Evolutionary conservation across 2,329 filamentous ascomycete species (phyloP).

Genomic region (Ophiocordyceps sinensis): DNA sequence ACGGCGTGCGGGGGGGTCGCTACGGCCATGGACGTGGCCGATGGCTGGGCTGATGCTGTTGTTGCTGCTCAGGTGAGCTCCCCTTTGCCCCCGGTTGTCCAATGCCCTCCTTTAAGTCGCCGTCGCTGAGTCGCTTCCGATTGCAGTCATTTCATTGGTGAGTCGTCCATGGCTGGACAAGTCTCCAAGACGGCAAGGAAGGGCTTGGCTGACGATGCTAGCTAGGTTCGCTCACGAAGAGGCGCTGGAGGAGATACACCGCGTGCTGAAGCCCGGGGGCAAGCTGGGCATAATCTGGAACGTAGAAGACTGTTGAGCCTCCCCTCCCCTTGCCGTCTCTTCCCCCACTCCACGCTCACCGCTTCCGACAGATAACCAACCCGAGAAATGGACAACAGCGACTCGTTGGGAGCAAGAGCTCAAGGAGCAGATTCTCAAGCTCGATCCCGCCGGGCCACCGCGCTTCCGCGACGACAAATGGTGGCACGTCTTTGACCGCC

Average conservation of each 20-base stretch:
- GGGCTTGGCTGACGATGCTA: neutral
- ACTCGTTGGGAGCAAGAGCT: constrained; percentile 48
- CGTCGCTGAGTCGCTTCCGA: neutral
- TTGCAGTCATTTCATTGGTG: constrained; percentile 40
- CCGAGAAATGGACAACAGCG: constrained; percentile 35
- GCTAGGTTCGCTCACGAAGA: constrained; percentile 52
- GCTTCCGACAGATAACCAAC: constrained; percentile 43
- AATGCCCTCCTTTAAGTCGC: neutral
- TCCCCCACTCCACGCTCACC: neutral
- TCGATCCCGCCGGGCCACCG: constrained; percentile 39
- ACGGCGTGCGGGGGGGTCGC: constrained; percentile 43
- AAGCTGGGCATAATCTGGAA: constrained; percentile 60
- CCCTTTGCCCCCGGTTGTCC: no score
- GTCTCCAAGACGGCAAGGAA: no score
- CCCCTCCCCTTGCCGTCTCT: constrained; percentile 1
- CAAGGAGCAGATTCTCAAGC: constrained; percentile 40
- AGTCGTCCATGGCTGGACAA: constrained; percentile 6
- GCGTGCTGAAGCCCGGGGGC: constrained; percentile 45
- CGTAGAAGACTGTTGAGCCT: constrained; percentile 48
- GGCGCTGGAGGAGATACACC: constrained; percentile 50
- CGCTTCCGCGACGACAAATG: constrained; percentile 53
- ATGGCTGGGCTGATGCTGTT: constrained; percentile 48
- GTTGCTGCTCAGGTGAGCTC: constrained; percentile 51
- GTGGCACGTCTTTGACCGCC: constrained; percentile 48
- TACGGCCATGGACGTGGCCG: constrained; percentile 36